phyloP scores from a whole-genome alignment of 2,329 filamentous ascomycete species.

The Graphilbum ipis-grandicollis region DNA sequence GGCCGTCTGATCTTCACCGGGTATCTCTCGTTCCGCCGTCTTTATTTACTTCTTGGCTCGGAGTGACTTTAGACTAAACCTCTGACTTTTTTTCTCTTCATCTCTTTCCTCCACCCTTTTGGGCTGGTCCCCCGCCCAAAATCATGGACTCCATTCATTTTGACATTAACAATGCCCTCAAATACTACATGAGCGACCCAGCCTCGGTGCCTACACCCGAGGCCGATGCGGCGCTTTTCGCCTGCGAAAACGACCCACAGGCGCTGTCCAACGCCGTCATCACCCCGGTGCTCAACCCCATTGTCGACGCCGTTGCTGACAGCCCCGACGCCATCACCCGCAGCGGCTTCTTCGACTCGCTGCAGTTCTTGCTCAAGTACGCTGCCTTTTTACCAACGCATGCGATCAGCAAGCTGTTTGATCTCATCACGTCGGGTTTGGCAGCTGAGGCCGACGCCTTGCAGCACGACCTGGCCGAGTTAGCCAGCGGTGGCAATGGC shows the following conservation, averaged over 20 bases:
- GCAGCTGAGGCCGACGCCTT: slow-evolving; percentile 73
- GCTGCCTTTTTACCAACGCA: slow-evolving; percentile 62
- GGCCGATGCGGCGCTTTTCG: slow-evolving; percentile 64
- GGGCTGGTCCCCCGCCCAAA: slow-evolving; percentile 1
- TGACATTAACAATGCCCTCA: slow-evolving; percentile 91
- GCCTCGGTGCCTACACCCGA: slow-evolving; percentile 68
- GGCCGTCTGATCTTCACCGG: too few relatives aligned
- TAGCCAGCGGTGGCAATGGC: too few relatives aligned
- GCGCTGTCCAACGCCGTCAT: slow-evolving; percentile 61
- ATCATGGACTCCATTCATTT: slow-evolving; percentile 71
- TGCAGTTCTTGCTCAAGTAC: slow-evolving; percentile 95
- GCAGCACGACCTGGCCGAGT: slow-evolving; percentile 72
- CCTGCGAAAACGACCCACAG: slow-evolving; percentile 87
- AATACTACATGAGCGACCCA: slow-evolving; percentile 92
- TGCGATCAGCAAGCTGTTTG: slow-evolving; percentile 81
- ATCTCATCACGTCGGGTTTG: slow-evolving; percentile 72
- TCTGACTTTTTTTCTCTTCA: neutral
- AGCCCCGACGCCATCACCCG: slow-evolving; percentile 77
- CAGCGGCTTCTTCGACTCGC: slow-evolving; percentile 68
- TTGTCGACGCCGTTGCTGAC: slow-evolving; percentile 82
- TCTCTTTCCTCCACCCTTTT: neutral
- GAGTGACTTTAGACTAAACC: too few relatives aligned
- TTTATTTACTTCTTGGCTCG: too few relatives aligned
- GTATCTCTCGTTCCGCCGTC: too few relatives aligned
- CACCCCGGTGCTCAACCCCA: slow-evolving; percentile 75